Evolutionary conservation across 2,329 filamentous ascomycete species (phyloP).

Genomic region (Rutstroemia sp.): DNA sequence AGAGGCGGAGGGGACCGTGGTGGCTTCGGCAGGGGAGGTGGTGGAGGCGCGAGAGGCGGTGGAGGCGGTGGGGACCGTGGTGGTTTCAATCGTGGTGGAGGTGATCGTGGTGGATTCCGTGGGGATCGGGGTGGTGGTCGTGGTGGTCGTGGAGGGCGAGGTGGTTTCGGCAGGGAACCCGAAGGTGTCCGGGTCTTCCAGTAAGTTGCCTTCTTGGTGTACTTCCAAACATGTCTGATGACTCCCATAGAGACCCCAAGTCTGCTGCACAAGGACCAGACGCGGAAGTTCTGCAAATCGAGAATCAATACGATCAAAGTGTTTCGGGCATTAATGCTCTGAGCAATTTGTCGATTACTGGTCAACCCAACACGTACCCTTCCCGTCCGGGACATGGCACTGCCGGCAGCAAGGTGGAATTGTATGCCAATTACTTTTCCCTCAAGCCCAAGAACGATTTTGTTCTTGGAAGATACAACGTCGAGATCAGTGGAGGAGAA

Average conservation of each 20-base stretch:
- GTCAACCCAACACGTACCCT: conserved; percentile 17
- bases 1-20: neutral
- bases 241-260: conserved; percentile 19
- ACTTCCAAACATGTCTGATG: neutral
- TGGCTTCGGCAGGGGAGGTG: conserved; percentile 11
- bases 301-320: conserved; percentile 26
- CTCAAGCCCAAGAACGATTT: conserved; percentile 17
- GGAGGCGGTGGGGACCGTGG: conserved; percentile 25
- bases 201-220: conserved; percentile 24
- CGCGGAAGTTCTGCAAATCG: conserved; percentile 21
- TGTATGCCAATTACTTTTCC: conserved; percentile 30
- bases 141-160: conserved; percentile 28
- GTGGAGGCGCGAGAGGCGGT: conserved; percentile 22
- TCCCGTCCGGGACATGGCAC: conserved; percentile 27
- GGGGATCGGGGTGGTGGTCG: conserved; percentile 11
- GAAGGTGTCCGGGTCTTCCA: conserved; percentile 21
- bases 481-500: conserved; percentile 22
- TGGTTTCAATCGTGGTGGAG: neutral
- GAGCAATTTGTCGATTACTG: conserved; percentile 12
- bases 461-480: conserved; percentile 24
- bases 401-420: conserved; percentile 19
- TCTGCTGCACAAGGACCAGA: conserved; percentile 19
- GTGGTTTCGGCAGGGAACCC: conserved; percentile 26
- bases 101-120: neutral
- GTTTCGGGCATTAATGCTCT: conserved; percentile 15